Conservation (phyloP, 164 flowering plant genomes). For the Stephania japonica region DNA sequence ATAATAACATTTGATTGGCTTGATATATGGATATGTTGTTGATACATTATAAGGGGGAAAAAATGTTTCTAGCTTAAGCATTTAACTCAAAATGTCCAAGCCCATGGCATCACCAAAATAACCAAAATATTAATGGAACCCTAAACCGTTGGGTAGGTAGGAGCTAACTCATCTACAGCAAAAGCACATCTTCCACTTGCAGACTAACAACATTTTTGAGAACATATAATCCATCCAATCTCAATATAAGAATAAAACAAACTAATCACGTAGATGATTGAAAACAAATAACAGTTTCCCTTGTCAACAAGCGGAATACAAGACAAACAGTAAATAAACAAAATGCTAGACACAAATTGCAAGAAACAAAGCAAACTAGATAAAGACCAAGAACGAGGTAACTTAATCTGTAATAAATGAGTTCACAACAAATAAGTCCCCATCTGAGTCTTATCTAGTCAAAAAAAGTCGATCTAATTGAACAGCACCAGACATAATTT, state of each 20-base stretch:
- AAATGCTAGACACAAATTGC: neutral
- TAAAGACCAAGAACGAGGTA: neutral
- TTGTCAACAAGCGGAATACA: neutral
- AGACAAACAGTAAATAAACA: neutral
- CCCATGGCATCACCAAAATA: no score
- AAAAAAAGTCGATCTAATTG: neutral
- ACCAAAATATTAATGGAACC: no score
- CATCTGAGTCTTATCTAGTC: no score
- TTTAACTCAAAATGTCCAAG: no score
- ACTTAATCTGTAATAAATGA: no score
- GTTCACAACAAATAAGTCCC: neutral
- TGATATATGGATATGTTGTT: no score
- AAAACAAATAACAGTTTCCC: neutral
- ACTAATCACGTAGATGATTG: neutral
- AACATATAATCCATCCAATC: neutral
- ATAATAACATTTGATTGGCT: no score
- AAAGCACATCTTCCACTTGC: neutral
- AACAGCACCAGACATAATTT: neutral
- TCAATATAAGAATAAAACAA: neutral
- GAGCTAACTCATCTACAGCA: neutral
- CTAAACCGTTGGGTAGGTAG: no score
- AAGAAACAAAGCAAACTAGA: neutral
- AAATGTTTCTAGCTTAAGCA: no score
- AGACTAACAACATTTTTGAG: neutral
- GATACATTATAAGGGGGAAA: no score